Evolutionary conservation across 306 rosid genomes (phyloP), one percentile per base, ranked within the genome.

Genomic region (Prinsepia uniflora): DNA sequence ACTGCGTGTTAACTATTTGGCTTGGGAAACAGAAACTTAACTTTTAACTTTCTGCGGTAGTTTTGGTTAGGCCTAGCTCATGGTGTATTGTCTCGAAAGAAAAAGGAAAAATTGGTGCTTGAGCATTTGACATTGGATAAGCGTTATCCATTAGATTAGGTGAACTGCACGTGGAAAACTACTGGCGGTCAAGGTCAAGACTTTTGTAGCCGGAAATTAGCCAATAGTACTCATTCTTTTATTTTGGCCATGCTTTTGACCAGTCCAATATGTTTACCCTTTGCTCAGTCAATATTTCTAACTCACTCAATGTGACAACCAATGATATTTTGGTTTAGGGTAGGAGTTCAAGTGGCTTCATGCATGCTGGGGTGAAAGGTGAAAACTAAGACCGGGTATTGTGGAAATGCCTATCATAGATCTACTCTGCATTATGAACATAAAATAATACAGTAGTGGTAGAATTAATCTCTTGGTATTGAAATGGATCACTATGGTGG

Each of bases 111-210:
- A 0, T 22, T 11, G 62, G 62, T 22, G 17, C 62, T 20, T 22
- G n/a, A 56, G 40, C 62, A 24, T 24, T 56, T 56, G 62, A 56
- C 62, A 22, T 22, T 11, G 62, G 62, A 56, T 56, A 22, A 56
- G 40, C 62, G 14, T 56, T 56, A 56, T 56, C 62, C 40, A 56
- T 56, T 56, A 11, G 62, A 56, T 56, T 56, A 22, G 9, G 62
- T 56, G 40, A 56, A 22, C 62, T 22, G 62, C 62, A 56, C 62
- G 62, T 56, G 62, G 62, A 56, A 56, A 56, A 56, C 62, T 22
- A 56, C 62, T 22, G 62, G 40, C 40, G 40, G 40, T 56, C 62
- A 22, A 36, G 36, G 6, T 56, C 62, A 56, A 24, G 62, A 56
- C 62, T 6, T 56, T 22, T 22, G 62, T 11, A 56, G 62, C 9